Evolutionary conservation across 1,284 basidiomycete species (phyloP), one percentile per base, ranked within the genome.

Genomic region (Peniophora sp.): DNA sequence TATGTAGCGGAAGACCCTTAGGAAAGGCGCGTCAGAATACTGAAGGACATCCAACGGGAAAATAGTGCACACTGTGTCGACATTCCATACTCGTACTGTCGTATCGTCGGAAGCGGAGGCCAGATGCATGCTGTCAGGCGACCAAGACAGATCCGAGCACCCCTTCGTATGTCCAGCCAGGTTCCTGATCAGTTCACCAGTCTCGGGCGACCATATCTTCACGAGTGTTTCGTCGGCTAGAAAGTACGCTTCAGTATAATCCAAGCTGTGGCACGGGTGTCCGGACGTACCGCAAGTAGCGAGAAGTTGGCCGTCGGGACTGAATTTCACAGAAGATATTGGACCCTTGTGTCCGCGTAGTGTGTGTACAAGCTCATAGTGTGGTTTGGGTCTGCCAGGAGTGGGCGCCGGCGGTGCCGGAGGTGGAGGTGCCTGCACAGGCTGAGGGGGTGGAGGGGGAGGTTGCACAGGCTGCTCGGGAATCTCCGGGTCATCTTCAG

Each of bases 71-170:
- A 89, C 87, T 35, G 78, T 73, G 63, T 90, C 85, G 47, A 92
- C 81, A 58, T 85, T 80, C 90, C 92, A 93, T 69, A 96, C 85
- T 32, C 86, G 78, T 57, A 94, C 78, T 0, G 85, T 89, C 9
- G 79, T 83, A 64, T 97, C 94, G 66, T 97, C 94, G 2, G 91
- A 93, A 1, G 90, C 93, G 41, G 90, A 92, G 0, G 92, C 91
- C 17, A 97, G 72, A 66, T 85, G 85, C 17, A 78, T 70, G 54
- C 86, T 87, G 64, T 96, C 88, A 6, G 83, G 75, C 3, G 92
- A 92, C 84, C 93, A 93, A 1, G 89, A 74, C 48, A 97, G 74
- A 64, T 96, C 92, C 44, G 92, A 94, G 27, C 96, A 76, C 0
- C 94, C 94, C 67, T 85, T 81, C 2, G 81, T 81, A 59, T 91